These are phyloP conservation scores for Lactarius sanguifluus DNA, from an alignment of 768 basidiomycete genomes.

Conservation along the genomic window DNA sequence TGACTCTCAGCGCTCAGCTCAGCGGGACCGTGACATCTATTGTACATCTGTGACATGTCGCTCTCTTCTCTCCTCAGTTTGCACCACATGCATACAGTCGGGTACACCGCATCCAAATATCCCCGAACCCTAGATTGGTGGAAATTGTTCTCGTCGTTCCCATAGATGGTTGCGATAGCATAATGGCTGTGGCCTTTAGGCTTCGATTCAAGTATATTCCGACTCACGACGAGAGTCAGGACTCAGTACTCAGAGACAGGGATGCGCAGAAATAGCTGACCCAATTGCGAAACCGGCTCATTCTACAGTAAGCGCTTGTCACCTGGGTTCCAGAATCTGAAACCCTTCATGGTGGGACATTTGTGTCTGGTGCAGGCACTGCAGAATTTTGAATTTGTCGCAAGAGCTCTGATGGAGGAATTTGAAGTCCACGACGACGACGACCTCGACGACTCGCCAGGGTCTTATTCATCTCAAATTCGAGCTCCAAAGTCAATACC, in stretches of 20 bases:
- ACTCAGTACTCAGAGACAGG: not conserved
- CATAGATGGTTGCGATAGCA: not conserved
- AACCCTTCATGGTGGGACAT: not conserved
- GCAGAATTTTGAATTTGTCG: not conserved
- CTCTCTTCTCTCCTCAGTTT: not conserved
- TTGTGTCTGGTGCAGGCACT: not conserved
- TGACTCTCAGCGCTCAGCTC: too few relatives aligned
- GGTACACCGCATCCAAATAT: not conserved
- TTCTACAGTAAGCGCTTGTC: not conserved
- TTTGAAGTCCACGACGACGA: not conserved
- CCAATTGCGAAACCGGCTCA: not conserved
- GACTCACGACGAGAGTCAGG: not conserved
- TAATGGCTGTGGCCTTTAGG: not conserved
- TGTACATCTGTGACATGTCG: not conserved
- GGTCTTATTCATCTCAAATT: constrained; percentile 15
- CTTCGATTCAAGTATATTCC: not conserved
- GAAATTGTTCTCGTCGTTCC: not conserved
- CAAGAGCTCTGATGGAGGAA: not conserved
- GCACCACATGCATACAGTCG: not conserved
- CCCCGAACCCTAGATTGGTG: not conserved
- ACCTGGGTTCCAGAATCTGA: not conserved
- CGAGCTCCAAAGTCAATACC: constrained; percentile 1
- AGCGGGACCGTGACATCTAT: too few relatives aligned
- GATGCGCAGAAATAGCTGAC: too few relatives aligned
- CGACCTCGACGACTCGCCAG: not conserved